phyloP scores from a whole-genome alignment of 441 rosid genomes.

The Pelargonium cotyledonis region DNA sequence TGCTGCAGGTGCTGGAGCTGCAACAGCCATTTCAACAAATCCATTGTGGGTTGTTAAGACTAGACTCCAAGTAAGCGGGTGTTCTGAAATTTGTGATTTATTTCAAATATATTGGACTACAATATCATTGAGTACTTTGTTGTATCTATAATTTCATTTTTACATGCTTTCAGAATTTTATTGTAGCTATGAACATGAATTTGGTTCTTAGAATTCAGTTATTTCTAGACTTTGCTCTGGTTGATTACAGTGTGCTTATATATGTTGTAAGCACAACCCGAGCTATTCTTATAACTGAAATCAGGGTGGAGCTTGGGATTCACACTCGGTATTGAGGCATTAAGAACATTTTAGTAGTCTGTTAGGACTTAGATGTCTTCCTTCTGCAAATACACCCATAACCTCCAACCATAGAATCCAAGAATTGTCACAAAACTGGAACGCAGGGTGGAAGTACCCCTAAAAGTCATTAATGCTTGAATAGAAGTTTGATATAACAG shows the following conservation, averaged over 20 bases:
- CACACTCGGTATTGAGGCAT: no score
- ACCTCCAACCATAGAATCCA: not conserved
- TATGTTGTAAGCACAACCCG: no score
- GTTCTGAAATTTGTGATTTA: conserved; percentile 4
- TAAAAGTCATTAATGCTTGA: no score
- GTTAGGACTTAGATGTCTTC: not conserved
- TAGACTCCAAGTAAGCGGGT: conserved; percentile 68
- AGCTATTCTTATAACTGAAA: no score
- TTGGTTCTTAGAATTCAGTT: not conserved
- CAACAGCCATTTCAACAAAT: conserved; percentile 75
- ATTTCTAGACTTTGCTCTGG: not conserved
- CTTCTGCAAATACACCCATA: not conserved
- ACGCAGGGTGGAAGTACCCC: no score
- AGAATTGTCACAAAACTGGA: no score
- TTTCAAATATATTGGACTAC: not conserved
- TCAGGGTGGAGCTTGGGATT: no score
- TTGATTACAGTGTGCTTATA: no score
- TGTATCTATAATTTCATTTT: not conserved
- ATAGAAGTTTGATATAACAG: not conserved
- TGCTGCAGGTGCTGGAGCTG: conserved; percentile 93
- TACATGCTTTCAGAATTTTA: not conserved
- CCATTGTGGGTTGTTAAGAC: conserved; percentile 99
- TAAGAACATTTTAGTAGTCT: no score
- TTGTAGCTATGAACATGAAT: not conserved
- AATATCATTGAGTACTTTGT: not conserved